Conservation (phyloP, 2,329 filamentous ascomycete genomes). For the Ophiosphaerella herpotricha region DNA sequence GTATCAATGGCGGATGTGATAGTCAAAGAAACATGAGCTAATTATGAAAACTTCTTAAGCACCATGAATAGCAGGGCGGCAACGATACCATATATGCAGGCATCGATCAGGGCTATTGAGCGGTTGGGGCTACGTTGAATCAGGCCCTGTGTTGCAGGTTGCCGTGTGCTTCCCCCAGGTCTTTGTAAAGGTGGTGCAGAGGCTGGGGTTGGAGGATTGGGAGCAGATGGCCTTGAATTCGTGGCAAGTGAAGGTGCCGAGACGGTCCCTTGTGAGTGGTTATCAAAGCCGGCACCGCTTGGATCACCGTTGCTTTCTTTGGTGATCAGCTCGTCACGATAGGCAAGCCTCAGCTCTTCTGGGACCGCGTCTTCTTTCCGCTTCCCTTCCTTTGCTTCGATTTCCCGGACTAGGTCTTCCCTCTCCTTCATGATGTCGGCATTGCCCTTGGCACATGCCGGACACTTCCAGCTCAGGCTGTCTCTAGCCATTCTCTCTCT, state of each 20-base stretch:
- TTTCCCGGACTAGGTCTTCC: slow-evolving; percentile 60
- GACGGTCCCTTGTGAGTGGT: neutral
- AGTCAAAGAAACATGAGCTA: no score
- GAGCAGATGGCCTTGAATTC: neutral
- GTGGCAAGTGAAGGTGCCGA: neutral
- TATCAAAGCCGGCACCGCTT: slow-evolving; percentile 27
- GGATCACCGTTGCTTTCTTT: slow-evolving; percentile 18
- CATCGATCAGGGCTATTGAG: slow-evolving; percentile 77
- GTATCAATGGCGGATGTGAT: no score
- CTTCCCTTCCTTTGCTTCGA: slow-evolving; percentile 49
- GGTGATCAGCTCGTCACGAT: slow-evolving; percentile 70
- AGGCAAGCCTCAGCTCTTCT: slow-evolving; percentile 67
- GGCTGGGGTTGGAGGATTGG: neutral
- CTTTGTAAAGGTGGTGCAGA: neutral
- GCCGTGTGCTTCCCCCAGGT: neutral
- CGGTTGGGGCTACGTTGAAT: slow-evolving; percentile 51
- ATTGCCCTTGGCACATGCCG: slow-evolving; percentile 72
- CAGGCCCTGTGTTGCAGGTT: slow-evolving; percentile 15
- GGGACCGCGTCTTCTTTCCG: slow-evolving; percentile 55
- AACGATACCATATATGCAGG: slow-evolving; percentile 74
- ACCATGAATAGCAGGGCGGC: slow-evolving; percentile 74
- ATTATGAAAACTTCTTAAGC: slow-evolving; percentile 50
- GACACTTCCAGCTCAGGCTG: slow-evolving; percentile 70
- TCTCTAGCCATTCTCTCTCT: slow-evolving; percentile 71
- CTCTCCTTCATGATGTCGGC: slow-evolving; percentile 74